Conservation (phyloP, 768 basidiomycete species). For the Megacollybia marginata region DNA sequence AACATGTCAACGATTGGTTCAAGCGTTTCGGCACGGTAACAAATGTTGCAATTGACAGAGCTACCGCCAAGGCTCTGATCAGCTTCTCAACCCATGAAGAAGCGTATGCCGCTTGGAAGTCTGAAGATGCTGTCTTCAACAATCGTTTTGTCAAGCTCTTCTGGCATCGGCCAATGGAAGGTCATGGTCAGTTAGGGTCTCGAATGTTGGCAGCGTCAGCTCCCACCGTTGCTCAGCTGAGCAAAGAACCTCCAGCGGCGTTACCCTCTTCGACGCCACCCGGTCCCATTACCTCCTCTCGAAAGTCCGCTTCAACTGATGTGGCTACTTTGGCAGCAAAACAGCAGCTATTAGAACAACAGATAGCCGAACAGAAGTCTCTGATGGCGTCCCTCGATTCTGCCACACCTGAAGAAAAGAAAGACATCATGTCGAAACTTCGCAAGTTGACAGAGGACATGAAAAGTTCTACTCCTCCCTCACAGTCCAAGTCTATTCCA, state of each 20-base stretch:
- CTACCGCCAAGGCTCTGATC: constrained; percentile 73
- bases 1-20: constrained; percentile 82
- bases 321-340: constrained; percentile 59
- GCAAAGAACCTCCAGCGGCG: constrained; percentile 13
- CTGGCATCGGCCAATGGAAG: constrained; percentile 92
- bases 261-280: constrained; percentile 17
- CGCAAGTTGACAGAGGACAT: constrained; percentile 77
- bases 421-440: constrained; percentile 67
- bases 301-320: constrained; percentile 22
- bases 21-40: constrained; percentile 88
- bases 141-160: constrained; percentile 95
- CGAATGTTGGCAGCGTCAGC: constrained; percentile 80
- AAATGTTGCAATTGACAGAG: constrained; percentile 81
- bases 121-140: constrained; percentile 89
- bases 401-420: constrained; percentile 67
- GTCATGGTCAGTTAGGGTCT: constrained; percentile 74
- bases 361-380: constrained; percentile 84
- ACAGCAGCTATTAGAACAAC: constrained; percentile 70
- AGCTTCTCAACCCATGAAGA: constrained; percentile 80
- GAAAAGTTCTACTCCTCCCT: constrained; percentile 35
- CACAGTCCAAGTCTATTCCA: constrained; percentile 4
- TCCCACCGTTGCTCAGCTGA: constrained; percentile 60
- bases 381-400: constrained; percentile 66
- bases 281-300: constrained; percentile 27
- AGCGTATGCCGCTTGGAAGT: constrained; percentile 86